Conservation (phyloP, 208 protist species). For the Balamuthia mandrillaris region DNA sequence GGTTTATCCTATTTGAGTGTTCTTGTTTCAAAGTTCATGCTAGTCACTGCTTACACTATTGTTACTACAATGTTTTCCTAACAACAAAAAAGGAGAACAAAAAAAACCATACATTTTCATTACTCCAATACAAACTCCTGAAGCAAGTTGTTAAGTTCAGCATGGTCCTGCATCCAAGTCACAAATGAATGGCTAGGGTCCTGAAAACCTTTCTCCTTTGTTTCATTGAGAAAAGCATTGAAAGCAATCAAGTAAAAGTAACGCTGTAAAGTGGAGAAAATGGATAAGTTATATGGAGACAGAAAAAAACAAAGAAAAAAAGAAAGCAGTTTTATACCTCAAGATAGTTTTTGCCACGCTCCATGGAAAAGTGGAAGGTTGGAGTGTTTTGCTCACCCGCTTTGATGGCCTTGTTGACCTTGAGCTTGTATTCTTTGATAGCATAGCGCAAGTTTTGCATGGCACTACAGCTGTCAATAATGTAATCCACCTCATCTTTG, state of each 20-base stretch:
- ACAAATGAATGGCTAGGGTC: too few species aligned
- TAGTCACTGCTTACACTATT: too few species aligned
- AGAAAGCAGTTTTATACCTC: background rate
- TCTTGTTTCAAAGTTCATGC: too few species aligned
- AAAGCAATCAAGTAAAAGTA: constrained; percentile 29
- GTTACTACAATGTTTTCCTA: too few species aligned
- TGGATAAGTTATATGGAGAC: background rate
- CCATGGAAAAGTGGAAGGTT: background rate
- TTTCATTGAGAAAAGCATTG: constrained; percentile 23
- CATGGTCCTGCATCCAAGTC: too few species aligned
- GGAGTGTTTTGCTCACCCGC: background rate
- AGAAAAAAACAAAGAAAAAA: background rate
- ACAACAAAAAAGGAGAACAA: too few species aligned
- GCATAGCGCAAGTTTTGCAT: constrained; percentile 36
- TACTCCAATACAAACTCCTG: too few species aligned
- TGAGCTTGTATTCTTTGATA: constrained; percentile 34
- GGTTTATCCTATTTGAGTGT: too few species aligned
- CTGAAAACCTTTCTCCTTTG: too few species aligned
- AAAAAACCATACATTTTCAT: too few species aligned
- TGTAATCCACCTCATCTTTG: background rate
- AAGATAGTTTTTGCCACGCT: constrained; percentile 12
- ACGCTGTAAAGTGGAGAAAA: background rate
- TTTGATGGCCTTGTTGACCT: background rate
- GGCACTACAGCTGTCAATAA: constrained; percentile 2
- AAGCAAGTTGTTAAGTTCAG: too few species aligned